Evolutionary conservation across 2,329 filamentous ascomycete genomes (phyloP).

Genomic region (Colletotrichum sp.): DNA sequence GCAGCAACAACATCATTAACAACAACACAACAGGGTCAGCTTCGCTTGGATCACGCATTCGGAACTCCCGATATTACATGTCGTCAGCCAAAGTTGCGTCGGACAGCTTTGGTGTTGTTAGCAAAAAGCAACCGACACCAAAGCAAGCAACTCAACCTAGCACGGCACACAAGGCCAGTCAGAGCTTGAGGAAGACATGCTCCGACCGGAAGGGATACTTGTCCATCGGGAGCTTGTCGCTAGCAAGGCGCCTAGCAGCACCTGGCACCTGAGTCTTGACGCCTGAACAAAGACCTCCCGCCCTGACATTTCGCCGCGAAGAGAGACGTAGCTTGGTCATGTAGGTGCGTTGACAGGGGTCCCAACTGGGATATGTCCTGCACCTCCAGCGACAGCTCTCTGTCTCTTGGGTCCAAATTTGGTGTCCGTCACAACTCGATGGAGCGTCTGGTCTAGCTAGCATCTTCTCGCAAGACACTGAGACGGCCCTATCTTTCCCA

Average conservation of each 20-base stretch:
- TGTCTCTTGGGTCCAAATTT: not conserved
- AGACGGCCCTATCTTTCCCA: not conserved
- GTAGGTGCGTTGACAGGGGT: constrained; percentile 16
- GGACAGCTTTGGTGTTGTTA: not conserved
- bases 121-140: not conserved
- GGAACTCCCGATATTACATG: not conserved
- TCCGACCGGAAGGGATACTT: not conserved
- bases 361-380: not conserved
- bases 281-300: constrained; percentile 11
- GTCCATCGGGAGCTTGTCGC: not conserved
- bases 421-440: not conserved
- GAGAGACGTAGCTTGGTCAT: constrained; percentile 1
- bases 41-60: not conserved
- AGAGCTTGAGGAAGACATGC: not conserved
- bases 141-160: not conserved
- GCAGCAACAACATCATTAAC: too few species aligned
- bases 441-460: not conserved
- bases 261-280: not conserved
- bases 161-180: not conserved
- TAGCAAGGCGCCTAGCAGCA: not conserved
- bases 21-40: not conserved
- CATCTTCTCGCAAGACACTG: not conserved
- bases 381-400: not conserved
- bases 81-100: not conserved
- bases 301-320: constrained; percentile 11